phyloP scores from a whole-genome alignment of 2,329 filamentous ascomycete species.

The Cytospora chrysosperma region DNA sequence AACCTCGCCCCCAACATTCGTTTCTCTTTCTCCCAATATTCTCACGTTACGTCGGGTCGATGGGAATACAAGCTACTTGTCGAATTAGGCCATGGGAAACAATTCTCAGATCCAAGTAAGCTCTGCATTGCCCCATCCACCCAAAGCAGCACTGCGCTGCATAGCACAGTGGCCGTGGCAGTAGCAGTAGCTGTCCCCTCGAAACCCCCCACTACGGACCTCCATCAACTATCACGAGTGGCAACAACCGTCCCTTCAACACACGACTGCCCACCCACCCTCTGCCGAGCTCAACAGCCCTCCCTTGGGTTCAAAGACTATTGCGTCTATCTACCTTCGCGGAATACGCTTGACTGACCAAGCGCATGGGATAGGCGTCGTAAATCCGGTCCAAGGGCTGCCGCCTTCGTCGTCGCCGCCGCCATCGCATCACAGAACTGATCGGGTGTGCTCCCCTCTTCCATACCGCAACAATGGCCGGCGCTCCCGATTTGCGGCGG shows the following conservation, averaged over 20 bases:
- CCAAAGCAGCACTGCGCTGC: background rate
- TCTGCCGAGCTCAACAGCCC: background rate
- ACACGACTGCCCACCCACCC: background rate
- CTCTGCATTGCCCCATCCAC: conserved; percentile 21
- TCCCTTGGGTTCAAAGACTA: background rate
- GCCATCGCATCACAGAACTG: conserved; percentile 37
- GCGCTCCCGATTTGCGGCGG: conserved; percentile 45
- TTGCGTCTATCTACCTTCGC: background rate
- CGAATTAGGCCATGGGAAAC: conserved; percentile 50
- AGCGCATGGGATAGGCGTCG: conserved; percentile 39
- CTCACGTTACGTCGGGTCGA: conserved; percentile 33
- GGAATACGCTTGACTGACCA: conserved; percentile 23
- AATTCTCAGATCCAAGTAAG: conserved; percentile 45
- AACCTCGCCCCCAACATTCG: conserved; percentile 12
- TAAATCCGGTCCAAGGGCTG: conserved; percentile 41
- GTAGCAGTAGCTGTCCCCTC: background rate
- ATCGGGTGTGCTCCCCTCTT: conserved; percentile 43
- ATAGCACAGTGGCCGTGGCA: background rate
- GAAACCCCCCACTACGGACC: background rate
- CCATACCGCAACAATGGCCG: conserved; percentile 18
- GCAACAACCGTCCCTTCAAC: background rate
- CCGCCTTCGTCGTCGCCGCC: background rate
- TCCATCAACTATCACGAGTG: background rate
- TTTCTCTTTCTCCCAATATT: conserved; percentile 17
- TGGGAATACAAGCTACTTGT: conserved; percentile 43